Conservation (phyloP, 164 flowering plant species). For the Aristolochia contorta region DNA sequence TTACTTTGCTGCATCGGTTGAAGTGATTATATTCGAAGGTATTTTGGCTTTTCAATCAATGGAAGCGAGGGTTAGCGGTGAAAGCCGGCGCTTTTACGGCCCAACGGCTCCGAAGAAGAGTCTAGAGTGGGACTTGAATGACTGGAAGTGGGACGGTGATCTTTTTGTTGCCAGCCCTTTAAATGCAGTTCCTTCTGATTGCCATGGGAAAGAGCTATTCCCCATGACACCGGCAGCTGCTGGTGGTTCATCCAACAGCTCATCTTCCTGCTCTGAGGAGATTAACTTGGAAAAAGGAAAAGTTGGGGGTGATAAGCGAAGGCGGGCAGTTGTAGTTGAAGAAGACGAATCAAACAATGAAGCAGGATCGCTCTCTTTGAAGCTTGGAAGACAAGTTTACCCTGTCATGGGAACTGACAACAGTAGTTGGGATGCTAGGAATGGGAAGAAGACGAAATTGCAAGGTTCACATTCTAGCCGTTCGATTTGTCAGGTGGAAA, state of each 20-base stretch:
- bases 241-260: slow-evolving; percentile 16
- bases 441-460: slow-evolving; percentile 53
- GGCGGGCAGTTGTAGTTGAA: slow-evolving; percentile 38
- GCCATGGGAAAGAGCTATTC: slow-evolving; percentile 35
- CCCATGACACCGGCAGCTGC: slow-evolving; percentile 26
- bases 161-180: slow-evolving; percentile 51
- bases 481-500: slow-evolving; percentile 79
- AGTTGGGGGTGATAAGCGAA: slow-evolving; percentile 48
- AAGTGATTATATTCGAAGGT: not conserved
- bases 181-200: slow-evolving; percentile 28
- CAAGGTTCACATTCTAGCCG: slow-evolving; percentile 36
- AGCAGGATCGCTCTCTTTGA: slow-evolving; percentile 47
- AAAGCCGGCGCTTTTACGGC: slow-evolving; percentile 32
- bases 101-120: slow-evolving; percentile 45
- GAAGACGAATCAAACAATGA: slow-evolving; percentile 36
- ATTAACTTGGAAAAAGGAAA: slow-evolving; percentile 16
- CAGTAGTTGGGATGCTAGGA: slow-evolving; percentile 33
- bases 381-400: slow-evolving; percentile 55
- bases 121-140: slow-evolving; percentile 74
- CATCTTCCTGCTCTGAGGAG: slow-evolving; percentile 28
- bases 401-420: slow-evolving; percentile 27
- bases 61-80: slow-evolving; percentile 52
- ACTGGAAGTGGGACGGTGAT: slow-evolving; percentile 96
- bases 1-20: slow-evolving; percentile 4
- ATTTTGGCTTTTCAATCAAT: slow-evolving; percentile 18